Percentiles rank a stretch among this genome's conserved stretches.
These are phyloP conservation scores for Physcomitrellopsis africana DNA, from an alignment of 225 moss, liverwort and hornwort species.

Conservation along the genomic window DNA sequence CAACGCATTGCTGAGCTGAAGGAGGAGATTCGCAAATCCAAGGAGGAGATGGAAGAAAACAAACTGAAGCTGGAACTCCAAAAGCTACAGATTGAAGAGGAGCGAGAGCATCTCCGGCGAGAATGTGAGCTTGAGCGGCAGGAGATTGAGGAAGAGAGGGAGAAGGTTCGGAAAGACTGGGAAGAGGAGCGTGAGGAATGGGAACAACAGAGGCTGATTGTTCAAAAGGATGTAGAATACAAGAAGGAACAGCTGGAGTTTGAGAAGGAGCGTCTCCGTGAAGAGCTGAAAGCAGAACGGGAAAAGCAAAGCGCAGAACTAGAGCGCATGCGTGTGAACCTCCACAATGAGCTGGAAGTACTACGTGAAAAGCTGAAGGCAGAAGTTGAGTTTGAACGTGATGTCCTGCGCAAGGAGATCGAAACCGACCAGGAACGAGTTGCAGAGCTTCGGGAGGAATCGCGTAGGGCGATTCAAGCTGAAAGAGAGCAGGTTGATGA, in stretches of 20 bases:
- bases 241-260: conserved; percentile 63
- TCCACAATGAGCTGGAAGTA: conserved; percentile 47
- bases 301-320: conserved; percentile 54
- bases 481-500: conserved; percentile 55
- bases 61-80: conserved; percentile 53
- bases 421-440: conserved; percentile 55
- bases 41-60: conserved; percentile 57
- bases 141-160: conserved; percentile 67
- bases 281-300: conserved; percentile 52
- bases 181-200: conserved; percentile 69
- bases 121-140: conserved; percentile 68
- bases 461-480: conserved; percentile 51
- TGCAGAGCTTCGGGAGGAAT: conserved; percentile 46
- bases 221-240: conserved; percentile 60
- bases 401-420: conserved; percentile 53
- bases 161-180: conserved; percentile 71
- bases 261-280: conserved; percentile 52
- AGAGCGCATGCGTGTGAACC: conserved; percentile 38
- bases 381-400: conserved; percentile 60
- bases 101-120: conserved; percentile 62
- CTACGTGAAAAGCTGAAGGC: conserved; percentile 49
- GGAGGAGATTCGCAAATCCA: conserved; percentile 60
- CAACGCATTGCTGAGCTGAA: conserved; percentile 54
- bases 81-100: conserved; percentile 63
- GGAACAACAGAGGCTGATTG: conserved; percentile 52